A percentile compares a stretch with the other conserved stretches of the same genome.
These are phyloP conservation scores for Curvularia hawaiiensis DNA, from an alignment of 2,329 filamentous ascomycete species.

Conservation along the genomic window DNA sequence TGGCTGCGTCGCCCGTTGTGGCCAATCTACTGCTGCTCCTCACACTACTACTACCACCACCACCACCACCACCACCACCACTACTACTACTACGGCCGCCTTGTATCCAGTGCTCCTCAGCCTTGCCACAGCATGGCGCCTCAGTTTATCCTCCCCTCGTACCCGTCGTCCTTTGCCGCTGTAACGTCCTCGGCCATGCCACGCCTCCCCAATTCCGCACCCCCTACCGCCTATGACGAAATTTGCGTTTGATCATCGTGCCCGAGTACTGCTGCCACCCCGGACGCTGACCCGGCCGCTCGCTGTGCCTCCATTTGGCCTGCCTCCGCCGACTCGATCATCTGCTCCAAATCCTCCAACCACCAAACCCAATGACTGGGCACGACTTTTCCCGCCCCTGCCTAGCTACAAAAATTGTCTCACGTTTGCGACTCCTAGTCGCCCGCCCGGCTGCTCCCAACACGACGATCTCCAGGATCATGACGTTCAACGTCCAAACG, in stretches of 20 bases:
- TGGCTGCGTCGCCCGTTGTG: conserved; percentile 1
- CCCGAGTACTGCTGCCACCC: conserved; percentile 12
- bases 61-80: neutral
- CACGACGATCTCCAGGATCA: conserved; percentile 27
- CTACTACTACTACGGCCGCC: neutral
- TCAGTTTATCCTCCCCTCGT: neutral
- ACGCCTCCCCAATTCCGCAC: conserved; percentile 6
- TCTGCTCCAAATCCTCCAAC: conserved; percentile 9
- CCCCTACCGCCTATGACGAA: conserved; percentile 15
- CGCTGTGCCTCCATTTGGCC: conserved; percentile 19
- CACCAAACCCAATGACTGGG: conserved; percentile 3
- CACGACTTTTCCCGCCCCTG: conserved; percentile 12
- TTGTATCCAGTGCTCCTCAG: neutral
- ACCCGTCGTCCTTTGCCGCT: neutral
- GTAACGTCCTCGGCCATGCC: neutral
- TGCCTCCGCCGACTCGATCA: conserved; percentile 18
- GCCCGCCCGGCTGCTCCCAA: conserved; percentile 9
- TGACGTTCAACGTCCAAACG: conserved; percentile 27
- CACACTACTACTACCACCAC: neutral
- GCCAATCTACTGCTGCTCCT: neutral
- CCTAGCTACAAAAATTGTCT: conserved; percentile 3
- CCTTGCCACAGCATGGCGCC: neutral
- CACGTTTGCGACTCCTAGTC: conserved; percentile 7
- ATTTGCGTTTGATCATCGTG: conserved; percentile 27
- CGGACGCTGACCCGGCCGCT: conserved; percentile 16